Evolutionary conservation across 768 basidiomycete genomes (phyloP), one percentile per base, ranked within the genome.

Genomic region (Sporobolomyces roseus): DNA sequence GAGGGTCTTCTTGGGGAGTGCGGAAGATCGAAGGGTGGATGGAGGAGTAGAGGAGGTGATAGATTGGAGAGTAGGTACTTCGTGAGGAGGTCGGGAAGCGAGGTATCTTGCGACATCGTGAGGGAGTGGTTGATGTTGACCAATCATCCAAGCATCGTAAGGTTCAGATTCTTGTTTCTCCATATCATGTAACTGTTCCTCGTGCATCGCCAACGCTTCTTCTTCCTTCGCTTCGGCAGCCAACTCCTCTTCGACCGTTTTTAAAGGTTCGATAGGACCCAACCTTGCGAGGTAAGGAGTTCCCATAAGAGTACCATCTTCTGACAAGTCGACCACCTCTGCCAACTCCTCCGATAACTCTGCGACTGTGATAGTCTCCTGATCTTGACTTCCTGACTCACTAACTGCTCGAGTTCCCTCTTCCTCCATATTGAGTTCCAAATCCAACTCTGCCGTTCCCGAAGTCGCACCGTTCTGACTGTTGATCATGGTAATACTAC

Each of bases 131-230:
- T 63, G 48, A 27, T 59, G 64, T 53, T 73, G 67, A 6, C 67
- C 71, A 48, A 73, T 61, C 51, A 68, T 61, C 67, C 67, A 69
- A 12, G 71, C 63, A 10, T 73, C 71, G 61, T 73, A 73, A 43
- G 71, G 71, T 36, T 65, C 64, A 30, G 45, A 52, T n/a, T 35
- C 27, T 16, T 54, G 55, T 12, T 65, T 61, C 64, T 68, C 71
- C 43, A 48, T n/a, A 23, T 68, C 56, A 49, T 66, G 60, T 55
- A 61, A 38, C 48, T 53, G 27, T 66, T 72, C 61, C n/a, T 59
- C 63, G 48, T 67, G 55, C 30, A 60, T 46, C 65, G n/a, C 25
- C 0, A 68, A 27, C 32, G 45, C 54, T 17, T 51, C 56, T 46
- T 69, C 71, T 61, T 61, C 52, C 61, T 59, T 50, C 33, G 43